These are phyloP conservation scores for Aspergillus sp. DNA, from an alignment of 2,329 filamentous ascomycete genomes.

Conservation along the genomic window DNA sequence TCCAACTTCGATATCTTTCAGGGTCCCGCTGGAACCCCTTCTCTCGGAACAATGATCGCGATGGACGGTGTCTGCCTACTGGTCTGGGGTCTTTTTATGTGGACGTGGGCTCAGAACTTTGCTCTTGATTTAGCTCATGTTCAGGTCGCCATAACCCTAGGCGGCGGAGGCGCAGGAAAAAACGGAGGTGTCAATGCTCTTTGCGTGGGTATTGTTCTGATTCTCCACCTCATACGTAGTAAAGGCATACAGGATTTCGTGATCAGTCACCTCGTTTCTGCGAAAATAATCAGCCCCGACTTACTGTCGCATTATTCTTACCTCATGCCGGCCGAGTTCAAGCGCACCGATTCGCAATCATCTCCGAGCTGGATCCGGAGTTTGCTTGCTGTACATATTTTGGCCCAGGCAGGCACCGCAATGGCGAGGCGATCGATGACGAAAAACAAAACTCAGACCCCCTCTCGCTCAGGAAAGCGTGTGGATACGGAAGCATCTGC, in stretches of 20 bases:
- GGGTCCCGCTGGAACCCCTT: slow-evolving; percentile 80
- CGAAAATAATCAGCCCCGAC: slow-evolving; percentile 45
- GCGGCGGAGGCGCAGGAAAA: slow-evolving; percentile 65
- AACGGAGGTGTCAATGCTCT: slow-evolving; percentile 47
- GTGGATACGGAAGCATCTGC: slow-evolving; percentile 47
- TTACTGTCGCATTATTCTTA: slow-evolving; percentile 44
- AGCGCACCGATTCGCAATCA: slow-evolving; percentile 41
- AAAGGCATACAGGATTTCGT: slow-evolving; percentile 53
- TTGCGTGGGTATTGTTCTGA: slow-evolving; percentile 46
- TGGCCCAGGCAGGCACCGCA: slow-evolving; percentile 49
- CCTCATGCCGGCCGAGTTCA: slow-evolving; percentile 45
- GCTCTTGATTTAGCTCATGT: slow-evolving; percentile 88
- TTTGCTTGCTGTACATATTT: slow-evolving; percentile 49
- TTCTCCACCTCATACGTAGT: slow-evolving; percentile 47
- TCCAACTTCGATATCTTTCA: slow-evolving; percentile 92
- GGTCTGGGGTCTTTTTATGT: slow-evolving; percentile 78
- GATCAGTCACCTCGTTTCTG: slow-evolving; percentile 43
- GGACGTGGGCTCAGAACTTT: slow-evolving; percentile 82
- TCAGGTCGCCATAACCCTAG: slow-evolving; percentile 86
- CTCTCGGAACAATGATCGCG: slow-evolving; percentile 77
- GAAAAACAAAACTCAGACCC: slow-evolving; percentile 43
- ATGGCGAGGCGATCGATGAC: slow-evolving; percentile 49
- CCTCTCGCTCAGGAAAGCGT: slow-evolving; percentile 43
- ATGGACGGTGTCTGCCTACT: slow-evolving; percentile 81
- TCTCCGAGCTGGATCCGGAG: slow-evolving; percentile 48